Evolutionary conservation across 768 basidiomycete species (phyloP).

Genomic region (Boletus reticulatus): DNA sequence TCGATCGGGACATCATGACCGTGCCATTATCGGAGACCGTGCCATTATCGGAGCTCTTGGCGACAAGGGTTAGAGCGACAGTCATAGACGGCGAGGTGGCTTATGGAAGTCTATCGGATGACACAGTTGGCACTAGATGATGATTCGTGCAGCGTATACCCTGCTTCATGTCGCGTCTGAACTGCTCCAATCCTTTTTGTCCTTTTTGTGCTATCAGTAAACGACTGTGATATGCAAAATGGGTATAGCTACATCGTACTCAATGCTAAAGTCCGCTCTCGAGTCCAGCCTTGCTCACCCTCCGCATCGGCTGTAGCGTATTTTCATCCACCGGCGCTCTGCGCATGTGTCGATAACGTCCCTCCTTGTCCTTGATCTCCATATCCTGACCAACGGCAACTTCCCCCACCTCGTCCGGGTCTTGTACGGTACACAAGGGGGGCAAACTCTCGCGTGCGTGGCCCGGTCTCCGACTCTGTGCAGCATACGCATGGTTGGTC

Average conservation of each 20-base stretch:
- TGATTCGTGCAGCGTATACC: neutral
- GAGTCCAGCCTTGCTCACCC: slow-evolving; percentile 91
- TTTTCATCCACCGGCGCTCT: slow-evolving; percentile 85
- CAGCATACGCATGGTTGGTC: slow-evolving; percentile 41
- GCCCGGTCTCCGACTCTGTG: slow-evolving; percentile 51
- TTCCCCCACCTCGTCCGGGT: slow-evolving; percentile 33
- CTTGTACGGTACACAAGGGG: slow-evolving; percentile 28
- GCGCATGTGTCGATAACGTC: slow-evolving; percentile 84
- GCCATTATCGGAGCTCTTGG: slow-evolving; percentile 56
- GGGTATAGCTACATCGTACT: slow-evolving; percentile 15
- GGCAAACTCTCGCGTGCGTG: slow-evolving; percentile 72
- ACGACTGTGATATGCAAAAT: slow-evolving; percentile 7
- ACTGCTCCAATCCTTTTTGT: neutral
- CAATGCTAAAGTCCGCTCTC: slow-evolving; percentile 57
- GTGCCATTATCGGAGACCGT: slow-evolving; percentile 54
- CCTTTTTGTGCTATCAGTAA: neutral
- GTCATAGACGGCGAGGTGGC: slow-evolving; percentile 70
- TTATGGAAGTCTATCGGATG: slow-evolving; percentile 46
- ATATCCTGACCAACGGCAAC: slow-evolving; percentile 68
- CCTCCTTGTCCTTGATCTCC: slow-evolving; percentile 84
- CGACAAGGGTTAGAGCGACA: slow-evolving; percentile 66
- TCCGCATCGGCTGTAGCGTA: slow-evolving; percentile 84
- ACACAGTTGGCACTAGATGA: neutral
- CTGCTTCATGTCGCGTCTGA: neutral
- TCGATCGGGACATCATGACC: slow-evolving; percentile 78